Percentiles rank a stretch among this genome's conserved stretches.
Evolutionary conservation across 2,329 filamentous ascomycete genomes (phyloP).

Genomic region (Pyrenochaeta sp.): DNA sequence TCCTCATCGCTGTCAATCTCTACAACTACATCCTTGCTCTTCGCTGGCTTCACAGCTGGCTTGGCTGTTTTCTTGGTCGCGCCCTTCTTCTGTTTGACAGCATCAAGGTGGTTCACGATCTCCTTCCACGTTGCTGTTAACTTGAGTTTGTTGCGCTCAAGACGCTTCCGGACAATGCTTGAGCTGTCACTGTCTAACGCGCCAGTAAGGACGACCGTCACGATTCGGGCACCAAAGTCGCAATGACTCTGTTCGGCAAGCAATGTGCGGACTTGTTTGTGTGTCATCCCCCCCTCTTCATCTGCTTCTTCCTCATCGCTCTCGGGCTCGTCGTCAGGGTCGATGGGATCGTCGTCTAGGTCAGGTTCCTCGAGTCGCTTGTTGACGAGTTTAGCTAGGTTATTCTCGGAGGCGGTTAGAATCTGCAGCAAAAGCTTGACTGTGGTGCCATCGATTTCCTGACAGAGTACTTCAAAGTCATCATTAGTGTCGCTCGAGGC

Average conservation of each 20-base stretch:
- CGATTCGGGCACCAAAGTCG: constrained; percentile 83
- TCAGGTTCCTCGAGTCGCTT: constrained; percentile 53
- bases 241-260: constrained; percentile 87
- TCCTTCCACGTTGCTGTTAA: constrained; percentile 88
- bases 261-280: constrained; percentile 70
- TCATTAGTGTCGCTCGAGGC: constrained; percentile 49
- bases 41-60: constrained; percentile 39
- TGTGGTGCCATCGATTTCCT: constrained; percentile 71
- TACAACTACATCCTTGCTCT: constrained; percentile 48
- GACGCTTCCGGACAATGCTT: constrained; percentile 69
- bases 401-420: constrained; percentile 78
- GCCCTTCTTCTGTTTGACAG: constrained; percentile 56
- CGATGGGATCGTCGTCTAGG: constrained; percentile 77
- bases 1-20: constrained; percentile 47
- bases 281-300: constrained; percentile 52
- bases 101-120: constrained; percentile 80
- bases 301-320: constrained; percentile 65
- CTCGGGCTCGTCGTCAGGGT: constrained; percentile 69
- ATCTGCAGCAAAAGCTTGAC: constrained; percentile 76
- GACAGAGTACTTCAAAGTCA: constrained; percentile 67
- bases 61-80: constrained; percentile 18
- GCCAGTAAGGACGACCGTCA: constrained; percentile 78
- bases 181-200: constrained; percentile 69
- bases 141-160: constrained; percentile 80
- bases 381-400: constrained; percentile 56